These are phyloP conservation scores for Macrolepiota albuminosa DNA, from an alignment of 768 basidiomycete species.

Conservation along the genomic window DNA sequence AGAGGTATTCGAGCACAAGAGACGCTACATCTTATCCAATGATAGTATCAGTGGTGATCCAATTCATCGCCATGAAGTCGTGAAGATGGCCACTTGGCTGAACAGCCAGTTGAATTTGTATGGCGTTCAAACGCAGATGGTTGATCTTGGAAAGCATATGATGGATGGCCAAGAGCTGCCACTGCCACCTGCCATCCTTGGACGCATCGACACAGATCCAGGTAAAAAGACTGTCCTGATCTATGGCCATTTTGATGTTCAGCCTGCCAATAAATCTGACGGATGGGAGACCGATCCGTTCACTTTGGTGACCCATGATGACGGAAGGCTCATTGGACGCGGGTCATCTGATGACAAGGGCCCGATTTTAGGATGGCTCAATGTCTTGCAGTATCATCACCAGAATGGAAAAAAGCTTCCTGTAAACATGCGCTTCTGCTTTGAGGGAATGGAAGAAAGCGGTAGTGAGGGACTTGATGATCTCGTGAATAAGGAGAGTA, in stretches of 20 bases:
- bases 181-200: slow-evolving; percentile 83
- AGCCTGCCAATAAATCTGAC: slow-evolving; percentile 64
- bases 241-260: slow-evolving; percentile 96
- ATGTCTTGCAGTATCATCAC: slow-evolving; percentile 82
- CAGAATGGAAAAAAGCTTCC: slow-evolving; percentile 66
- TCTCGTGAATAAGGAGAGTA: slow-evolving; percentile 71
- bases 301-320: slow-evolving; percentile 46
- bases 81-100: slow-evolving; percentile 85
- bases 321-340: slow-evolving; percentile 71
- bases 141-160: slow-evolving; percentile 72
- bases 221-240: slow-evolving; percentile 91
- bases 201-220: slow-evolving; percentile 74
- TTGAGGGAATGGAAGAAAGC: slow-evolving; percentile 97
- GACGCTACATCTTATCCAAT: neutral
- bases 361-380: slow-evolving; percentile 84
- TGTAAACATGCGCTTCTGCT: slow-evolving; percentile 87
- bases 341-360: slow-evolving; percentile 93
- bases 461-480: slow-evolving; percentile 91
- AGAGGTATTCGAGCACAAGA: neutral
- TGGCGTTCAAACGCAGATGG: slow-evolving; percentile 71
- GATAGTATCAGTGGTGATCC: slow-evolving; percentile 68
- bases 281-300: slow-evolving; percentile 92
- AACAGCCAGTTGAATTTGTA: slow-evolving; percentile 66
- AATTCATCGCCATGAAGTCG: slow-evolving; percentile 66
- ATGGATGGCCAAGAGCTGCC: slow-evolving; percentile 62